A percentile compares a stretch with the other conserved stretches of the same genome.
Evolutionary conservation across 2,329 filamentous ascomycete genomes (phyloP).

Genomic region (Talaromyces sp.): DNA sequence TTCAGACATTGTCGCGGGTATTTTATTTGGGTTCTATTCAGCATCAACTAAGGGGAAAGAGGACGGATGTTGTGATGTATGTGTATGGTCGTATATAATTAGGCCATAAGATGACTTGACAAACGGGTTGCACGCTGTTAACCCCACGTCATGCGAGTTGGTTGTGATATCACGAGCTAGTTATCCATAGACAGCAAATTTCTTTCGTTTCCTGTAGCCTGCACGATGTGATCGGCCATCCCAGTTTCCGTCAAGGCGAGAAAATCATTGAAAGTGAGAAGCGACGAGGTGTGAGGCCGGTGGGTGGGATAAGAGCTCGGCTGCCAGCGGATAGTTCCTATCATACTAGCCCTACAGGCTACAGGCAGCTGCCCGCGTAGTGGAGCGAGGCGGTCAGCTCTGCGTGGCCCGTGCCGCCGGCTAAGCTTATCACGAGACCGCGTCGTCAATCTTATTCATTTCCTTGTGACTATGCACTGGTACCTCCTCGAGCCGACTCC

Average conservation of each 20-base stretch:
- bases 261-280: not conserved
- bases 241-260: not conserved
- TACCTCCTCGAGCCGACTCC: not conserved
- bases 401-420: not conserved
- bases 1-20: constrained; percentile 24
- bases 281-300: not conserved
- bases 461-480: not conserved
- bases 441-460: not conserved
- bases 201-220: not conserved
- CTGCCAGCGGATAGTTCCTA: not conserved
- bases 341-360: not conserved
- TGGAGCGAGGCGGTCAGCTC: not conserved
- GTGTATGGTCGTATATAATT: not conserved
- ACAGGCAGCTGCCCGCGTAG: not conserved
- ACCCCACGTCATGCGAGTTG: not conserved
- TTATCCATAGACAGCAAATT: not conserved
- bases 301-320: not conserved
- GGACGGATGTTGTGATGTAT: not conserved
- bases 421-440: not conserved
- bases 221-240: not conserved
- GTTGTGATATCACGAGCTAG: not conserved
- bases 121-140: not conserved
- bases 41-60: not conserved
- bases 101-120: not conserved
- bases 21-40: not conserved